These are phyloP conservation scores for Penicillium frequentans DNA, from an alignment of 2,329 filamentous ascomycete species.

Conservation along the genomic window DNA sequence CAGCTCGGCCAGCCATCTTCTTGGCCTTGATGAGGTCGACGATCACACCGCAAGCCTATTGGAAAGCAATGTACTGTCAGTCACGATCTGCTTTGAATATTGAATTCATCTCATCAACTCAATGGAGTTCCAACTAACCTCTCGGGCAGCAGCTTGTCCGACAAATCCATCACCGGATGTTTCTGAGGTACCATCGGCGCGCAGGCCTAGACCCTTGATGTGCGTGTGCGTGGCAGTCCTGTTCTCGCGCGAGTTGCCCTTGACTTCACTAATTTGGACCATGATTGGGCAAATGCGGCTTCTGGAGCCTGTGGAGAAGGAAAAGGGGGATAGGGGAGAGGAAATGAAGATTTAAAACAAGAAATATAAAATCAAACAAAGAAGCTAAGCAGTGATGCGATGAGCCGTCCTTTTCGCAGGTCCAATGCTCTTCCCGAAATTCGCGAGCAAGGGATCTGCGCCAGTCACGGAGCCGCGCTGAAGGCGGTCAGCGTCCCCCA, in stretches of 20 bases:
- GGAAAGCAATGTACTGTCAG: slow-evolving; percentile 10
- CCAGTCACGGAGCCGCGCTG: slow-evolving; percentile 28
- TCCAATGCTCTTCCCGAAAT: slow-evolving; percentile 34
- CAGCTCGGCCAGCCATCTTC: slow-evolving; percentile 95
- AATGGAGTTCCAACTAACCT: slow-evolving; percentile 58
- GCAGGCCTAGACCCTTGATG: slow-evolving; percentile 91
- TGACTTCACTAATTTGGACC: slow-evolving; percentile 92
- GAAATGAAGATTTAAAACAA: background rate
- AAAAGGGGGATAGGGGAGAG: slow-evolving; percentile 3
- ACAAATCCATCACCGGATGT: slow-evolving; percentile 80
- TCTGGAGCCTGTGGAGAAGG: slow-evolving; percentile 19
- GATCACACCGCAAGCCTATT: slow-evolving; percentile 86
- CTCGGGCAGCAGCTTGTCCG: slow-evolving; percentile 81
- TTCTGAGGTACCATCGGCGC: slow-evolving; percentile 82
- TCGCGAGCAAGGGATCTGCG: slow-evolving; percentile 31
- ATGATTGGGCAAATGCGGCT: slow-evolving; percentile 50
- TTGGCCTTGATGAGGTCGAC: slow-evolving; percentile 94
- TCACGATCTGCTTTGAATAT: background rate
- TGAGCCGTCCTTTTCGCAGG: slow-evolving; percentile 5
- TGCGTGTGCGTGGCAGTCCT: slow-evolving; percentile 96
- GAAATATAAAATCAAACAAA: slow-evolving; percentile 15
- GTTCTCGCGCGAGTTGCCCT: slow-evolving; percentile 91
- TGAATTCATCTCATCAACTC: background rate
- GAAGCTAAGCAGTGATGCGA: slow-evolving; percentile 14
- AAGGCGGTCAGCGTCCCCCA: slow-evolving; percentile 40